phyloP scores from a whole-genome alignment of 306 rosid genomes.

The Trifolium pratense region DNA sequence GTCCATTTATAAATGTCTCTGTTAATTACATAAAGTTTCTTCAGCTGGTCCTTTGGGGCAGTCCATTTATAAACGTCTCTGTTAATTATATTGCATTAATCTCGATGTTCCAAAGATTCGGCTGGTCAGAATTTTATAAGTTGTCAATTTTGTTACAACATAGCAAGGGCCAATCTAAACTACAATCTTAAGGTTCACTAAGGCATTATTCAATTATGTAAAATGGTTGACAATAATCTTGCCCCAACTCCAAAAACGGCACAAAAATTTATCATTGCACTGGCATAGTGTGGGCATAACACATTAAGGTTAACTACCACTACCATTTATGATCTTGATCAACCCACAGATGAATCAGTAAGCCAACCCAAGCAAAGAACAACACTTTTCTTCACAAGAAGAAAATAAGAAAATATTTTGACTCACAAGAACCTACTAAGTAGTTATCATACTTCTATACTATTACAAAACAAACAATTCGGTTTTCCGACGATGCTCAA shows the following conservation, averaged over 20 bases:
- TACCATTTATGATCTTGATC: neutral
- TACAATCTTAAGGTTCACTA: neutral
- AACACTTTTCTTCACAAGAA: neutral
- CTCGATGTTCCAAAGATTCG: neutral
- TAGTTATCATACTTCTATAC: neutral
- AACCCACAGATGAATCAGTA: neutral
- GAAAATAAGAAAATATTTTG: neutral
- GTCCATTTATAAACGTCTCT: neutral
- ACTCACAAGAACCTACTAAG: neutral
- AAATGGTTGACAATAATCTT: neutral
- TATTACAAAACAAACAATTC: neutral
- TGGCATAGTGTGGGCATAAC: neutral
- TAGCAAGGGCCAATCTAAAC: neutral
- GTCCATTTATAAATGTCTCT: neutral
- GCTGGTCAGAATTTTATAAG: neutral
- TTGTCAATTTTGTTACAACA: neutral
- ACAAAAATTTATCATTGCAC: too few species aligned
- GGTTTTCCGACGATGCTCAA: neutral
- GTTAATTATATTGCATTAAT: neutral
- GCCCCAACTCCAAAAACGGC: too few species aligned
- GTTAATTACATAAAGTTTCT: neutral
- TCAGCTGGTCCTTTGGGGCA: neutral
- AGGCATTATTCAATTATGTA: neutral
- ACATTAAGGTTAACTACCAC: neutral
- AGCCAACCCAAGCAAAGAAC: neutral